Evolutionary conservation across 768 basidiomycete species (phyloP), one percentile per base, ranked within the genome.

Genomic region (Boletus patriciae): DNA sequence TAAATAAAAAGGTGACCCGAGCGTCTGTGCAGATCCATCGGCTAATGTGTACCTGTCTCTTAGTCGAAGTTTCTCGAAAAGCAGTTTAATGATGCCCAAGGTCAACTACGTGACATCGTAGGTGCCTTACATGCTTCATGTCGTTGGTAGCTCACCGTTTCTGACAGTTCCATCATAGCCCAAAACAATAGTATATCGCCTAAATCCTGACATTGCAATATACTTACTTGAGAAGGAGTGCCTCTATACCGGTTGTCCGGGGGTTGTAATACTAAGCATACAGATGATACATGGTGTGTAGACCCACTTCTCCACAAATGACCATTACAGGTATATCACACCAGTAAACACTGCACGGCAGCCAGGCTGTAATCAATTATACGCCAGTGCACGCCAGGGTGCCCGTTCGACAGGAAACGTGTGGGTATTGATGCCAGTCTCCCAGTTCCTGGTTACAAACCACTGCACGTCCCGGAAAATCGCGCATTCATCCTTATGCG

Each of bases 51-150:
- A 34, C 31, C n/a, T 38, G 40, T 19, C n/a, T 42, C 40, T 27
- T 57, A 94, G 92, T 80, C 85, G 25, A 95, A 95, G 74, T 96
- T 88, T 70, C 80, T 97, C 3, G 94, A 97, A 73, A 96, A 96
- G 66, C 93, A 96, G 67, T 91, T 89, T 68, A 90, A 87, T 53
- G 93, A 95, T 62, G 92, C 94, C 2, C 92, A 95, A 73, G 76
- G 77, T 21, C 94, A 94, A 67, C 76, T 96, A 50, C 84, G 88
- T 43, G 92, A 94, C 69, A 93, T 94, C 31, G 92, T 92, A 64
- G 54, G 86, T 75, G 4, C 15, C 36, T 29, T 38, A 9, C 21
- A 42, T 23, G 3, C 3, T 25, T 15, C 44, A 21, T 21, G 29
- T 50, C 5, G 9, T 18, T 12, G 33, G 27, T 45, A 12, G 44